Percentiles rank a stretch among this genome's conserved stretches.
These are phyloP conservation scores for Kazachstania sp. DNA, from an alignment of 1,139 yeast species.

Conservation along the genomic window DNA sequence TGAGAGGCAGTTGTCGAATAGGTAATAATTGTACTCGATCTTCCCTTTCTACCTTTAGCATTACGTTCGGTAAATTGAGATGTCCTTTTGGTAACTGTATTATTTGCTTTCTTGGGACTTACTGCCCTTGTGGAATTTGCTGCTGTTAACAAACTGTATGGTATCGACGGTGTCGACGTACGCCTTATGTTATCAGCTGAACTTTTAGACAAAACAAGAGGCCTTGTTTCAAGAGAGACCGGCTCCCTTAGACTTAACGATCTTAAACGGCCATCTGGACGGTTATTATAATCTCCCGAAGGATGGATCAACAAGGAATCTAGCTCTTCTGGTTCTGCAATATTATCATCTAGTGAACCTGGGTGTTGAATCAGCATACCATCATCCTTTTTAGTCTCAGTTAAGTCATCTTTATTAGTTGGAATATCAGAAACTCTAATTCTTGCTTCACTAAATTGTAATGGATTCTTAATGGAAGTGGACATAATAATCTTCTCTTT, in stretches of 20 bases:
- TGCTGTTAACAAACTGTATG: background rate
- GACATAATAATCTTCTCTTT: slow-evolving; percentile 55
- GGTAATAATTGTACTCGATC: slow-evolving; percentile 1
- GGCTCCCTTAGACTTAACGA: slow-evolving; percentile 7
- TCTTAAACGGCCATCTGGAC: slow-evolving; percentile 4
- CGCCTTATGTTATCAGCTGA: background rate
- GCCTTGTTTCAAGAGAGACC: background rate
- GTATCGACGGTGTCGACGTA: background rate
- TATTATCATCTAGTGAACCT: slow-evolving; percentile 13
- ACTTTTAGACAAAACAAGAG: background rate
- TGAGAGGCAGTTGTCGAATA: background rate
- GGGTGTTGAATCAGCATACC: background rate
- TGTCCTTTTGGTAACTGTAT: no score
- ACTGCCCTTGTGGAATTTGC: background rate
- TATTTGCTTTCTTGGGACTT: background rate
- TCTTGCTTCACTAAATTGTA: slow-evolving; percentile 20
- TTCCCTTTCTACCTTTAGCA: slow-evolving; percentile 1
- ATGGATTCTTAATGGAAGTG: slow-evolving; percentile 24
- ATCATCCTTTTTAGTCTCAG: background rate
- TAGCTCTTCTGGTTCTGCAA: slow-evolving; percentile 16
- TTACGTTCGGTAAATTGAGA: background rate
- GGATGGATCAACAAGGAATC: slow-evolving; percentile 12
- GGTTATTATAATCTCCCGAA: background rate
- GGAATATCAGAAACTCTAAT: slow-evolving; percentile 12
- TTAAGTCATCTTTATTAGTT: background rate